Evolutionary conservation across 2,329 filamentous ascomycete genomes (phyloP).

Genomic region (Hypoxylon sp.): DNA sequence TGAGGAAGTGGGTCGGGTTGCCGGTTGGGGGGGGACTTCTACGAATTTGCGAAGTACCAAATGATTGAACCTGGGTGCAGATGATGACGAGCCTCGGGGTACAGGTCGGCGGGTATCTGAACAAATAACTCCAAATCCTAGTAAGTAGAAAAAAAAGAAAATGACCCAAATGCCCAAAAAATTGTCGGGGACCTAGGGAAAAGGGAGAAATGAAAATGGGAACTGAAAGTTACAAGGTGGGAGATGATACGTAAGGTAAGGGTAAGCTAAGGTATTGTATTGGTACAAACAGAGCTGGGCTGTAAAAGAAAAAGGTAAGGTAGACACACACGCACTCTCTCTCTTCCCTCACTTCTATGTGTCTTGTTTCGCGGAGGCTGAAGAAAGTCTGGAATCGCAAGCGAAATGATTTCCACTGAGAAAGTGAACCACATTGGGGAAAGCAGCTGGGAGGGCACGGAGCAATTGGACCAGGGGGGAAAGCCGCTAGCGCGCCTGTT

Average conservation of each 20-base stretch:
- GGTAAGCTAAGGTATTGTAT: constrained; percentile 14
- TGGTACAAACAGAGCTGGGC: constrained; percentile 32
- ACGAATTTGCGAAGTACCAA: constrained; percentile 32
- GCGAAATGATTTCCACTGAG: constrained; percentile 67
- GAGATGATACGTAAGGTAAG: constrained; percentile 17
- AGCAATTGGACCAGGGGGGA: constrained; percentile 43
- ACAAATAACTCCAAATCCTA: constrained; percentile 45
- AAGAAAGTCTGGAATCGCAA: constrained; percentile 64
- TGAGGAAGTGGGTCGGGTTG: constrained; percentile 41
- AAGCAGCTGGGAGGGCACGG: constrained; percentile 34
- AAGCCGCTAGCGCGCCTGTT: constrained; percentile 42
- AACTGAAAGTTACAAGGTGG: constrained; percentile 23
- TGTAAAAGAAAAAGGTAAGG: constrained; percentile 46
- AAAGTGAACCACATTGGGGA: constrained; percentile 48
- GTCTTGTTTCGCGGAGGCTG: constrained; percentile 61
- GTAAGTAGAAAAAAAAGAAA: constrained; percentile 18
- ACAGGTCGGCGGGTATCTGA: constrained; percentile 39
- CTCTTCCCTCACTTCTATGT: constrained; percentile 16
- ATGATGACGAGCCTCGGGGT: constrained; percentile 38
- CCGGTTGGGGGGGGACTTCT: constrained; percentile 27
- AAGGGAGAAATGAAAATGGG: constrained; percentile 19
- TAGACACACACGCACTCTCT: constrained; percentile 19
- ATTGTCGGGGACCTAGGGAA: constrained; percentile 6
- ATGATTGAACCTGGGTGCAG: constrained; percentile 30
- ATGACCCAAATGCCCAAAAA: constrained; percentile 39